These are phyloP conservation scores for Citrus reticulata DNA, from an alignment of 345 rosid species.

Conservation along the genomic window DNA sequence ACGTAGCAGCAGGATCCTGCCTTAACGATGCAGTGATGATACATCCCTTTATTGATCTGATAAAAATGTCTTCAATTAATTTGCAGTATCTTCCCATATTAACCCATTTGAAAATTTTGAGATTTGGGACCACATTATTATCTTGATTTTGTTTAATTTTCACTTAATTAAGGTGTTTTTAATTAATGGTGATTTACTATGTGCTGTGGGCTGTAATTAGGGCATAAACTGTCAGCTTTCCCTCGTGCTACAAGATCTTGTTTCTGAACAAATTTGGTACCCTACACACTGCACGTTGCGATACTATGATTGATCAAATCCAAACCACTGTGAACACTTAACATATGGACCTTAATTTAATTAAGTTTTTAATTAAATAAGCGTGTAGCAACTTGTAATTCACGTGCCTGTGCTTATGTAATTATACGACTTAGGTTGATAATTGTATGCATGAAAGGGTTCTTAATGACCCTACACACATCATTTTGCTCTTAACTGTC, in stretches of 20 bases:
- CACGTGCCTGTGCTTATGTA: constrained; percentile 6
- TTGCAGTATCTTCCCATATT: neutral
- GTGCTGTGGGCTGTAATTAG: constrained; percentile 27
- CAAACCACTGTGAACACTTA: neutral
- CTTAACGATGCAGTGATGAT: constrained; percentile 45
- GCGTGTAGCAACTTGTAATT: neutral
- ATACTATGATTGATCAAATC: constrained; percentile 35
- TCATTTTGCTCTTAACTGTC: neutral
- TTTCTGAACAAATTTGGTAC: constrained; percentile 9
- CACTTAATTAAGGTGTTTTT: neutral
- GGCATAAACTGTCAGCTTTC: constrained; percentile 23
- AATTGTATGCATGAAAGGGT: constrained; percentile 14
- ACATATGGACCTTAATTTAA: neutral
- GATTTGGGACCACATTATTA: constrained; percentile 31
- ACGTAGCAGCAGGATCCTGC: constrained; percentile 38
- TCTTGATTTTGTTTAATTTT: constrained; percentile 15
- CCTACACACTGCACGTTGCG: constrained; percentile 33
- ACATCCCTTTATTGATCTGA: constrained; percentile 35
- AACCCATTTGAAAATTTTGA: neutral
- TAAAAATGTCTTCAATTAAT: constrained; percentile 24
- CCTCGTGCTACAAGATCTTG: constrained; percentile 29
- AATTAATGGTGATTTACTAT: constrained; percentile 16
- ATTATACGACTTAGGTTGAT: neutral
- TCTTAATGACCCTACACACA: constrained; percentile 1
- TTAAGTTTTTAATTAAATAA: neutral